Evolutionary conservation across 441 rosid species (phyloP).

Genomic region (Pelargonium fulgidum): DNA sequence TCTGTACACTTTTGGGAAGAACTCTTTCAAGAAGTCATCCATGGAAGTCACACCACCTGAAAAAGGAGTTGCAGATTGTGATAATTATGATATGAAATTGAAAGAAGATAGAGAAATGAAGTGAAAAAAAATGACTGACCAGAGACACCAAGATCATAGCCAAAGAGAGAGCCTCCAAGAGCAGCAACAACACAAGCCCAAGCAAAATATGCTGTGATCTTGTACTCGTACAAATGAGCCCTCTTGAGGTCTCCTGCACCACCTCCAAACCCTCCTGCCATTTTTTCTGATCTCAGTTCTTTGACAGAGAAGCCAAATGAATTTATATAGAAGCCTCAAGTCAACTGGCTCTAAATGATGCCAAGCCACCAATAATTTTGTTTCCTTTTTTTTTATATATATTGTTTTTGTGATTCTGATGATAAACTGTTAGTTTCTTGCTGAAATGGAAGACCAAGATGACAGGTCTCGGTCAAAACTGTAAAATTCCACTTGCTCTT

Average conservation of each 20-base stretch:
- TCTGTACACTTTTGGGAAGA: slow-evolving; percentile 57
- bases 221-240: slow-evolving; percentile 68
- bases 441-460: not conserved
- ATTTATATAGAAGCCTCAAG: not conserved
- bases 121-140: slow-evolving; percentile 31
- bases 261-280: slow-evolving; percentile 58
- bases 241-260: slow-evolving; percentile 39
- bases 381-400: not conserved
- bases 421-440: not conserved
- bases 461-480: not conserved
- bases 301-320: not conserved
- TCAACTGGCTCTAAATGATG: not conserved
- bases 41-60: slow-evolving; percentile 91
- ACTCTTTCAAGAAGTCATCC: slow-evolving; percentile 79
- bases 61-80: not conserved
- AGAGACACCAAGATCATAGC: slow-evolving; percentile 84
- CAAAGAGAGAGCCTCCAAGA: slow-evolving; percentile 68
- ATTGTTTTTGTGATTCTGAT: not conserved
- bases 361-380: not conserved
- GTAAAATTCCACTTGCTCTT: not conserved
- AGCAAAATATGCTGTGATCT: slow-evolving; percentile 51
- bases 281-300: slow-evolving; percentile 15
- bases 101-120: not conserved
- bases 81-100: not conserved
- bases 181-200: slow-evolving; percentile 61